phyloP scores from a whole-genome alignment of 106 monocot species.

The Dendrobium nobile region DNA sequence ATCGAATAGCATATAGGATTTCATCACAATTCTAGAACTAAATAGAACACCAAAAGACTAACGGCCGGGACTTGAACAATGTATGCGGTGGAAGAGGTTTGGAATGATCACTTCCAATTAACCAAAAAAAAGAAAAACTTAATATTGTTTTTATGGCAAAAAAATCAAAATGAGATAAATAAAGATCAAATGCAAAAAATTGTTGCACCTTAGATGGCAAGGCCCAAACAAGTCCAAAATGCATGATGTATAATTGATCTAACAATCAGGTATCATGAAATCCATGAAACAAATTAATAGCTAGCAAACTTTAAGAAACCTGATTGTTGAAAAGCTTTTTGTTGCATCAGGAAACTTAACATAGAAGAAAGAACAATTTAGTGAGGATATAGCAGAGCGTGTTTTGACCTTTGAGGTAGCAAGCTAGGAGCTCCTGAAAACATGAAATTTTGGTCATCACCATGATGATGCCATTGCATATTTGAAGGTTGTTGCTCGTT shows the following conservation, averaged over 20 bases:
- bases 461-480: slow-evolving; percentile 43
- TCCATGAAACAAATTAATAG: neutral
- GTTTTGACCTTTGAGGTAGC: slow-evolving; percentile 41
- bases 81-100: too few relatives aligned
- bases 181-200: too few relatives aligned
- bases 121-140: neutral
- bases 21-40: too few relatives aligned
- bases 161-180: too few relatives aligned
- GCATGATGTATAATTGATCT: neutral
- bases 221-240: too few relatives aligned
- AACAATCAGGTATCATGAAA: neutral
- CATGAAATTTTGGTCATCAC: slow-evolving; percentile 29
- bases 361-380: neutral
- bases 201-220: too few relatives aligned
- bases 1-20: too few relatives aligned
- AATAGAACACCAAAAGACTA: too few relatives aligned
- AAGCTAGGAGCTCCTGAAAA: slow-evolving; percentile 34
- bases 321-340: neutral
- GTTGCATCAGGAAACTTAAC: neutral
- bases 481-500: slow-evolving; percentile 35
- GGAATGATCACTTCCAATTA: too few relatives aligned
- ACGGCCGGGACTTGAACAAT: too few relatives aligned
- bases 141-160: neutral
- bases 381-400: neutral
- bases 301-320: neutral